Evolutionary conservation across 805 yeast genomes (phyloP).

Genomic region (Sugiyamaella lignohabitans): DNA sequence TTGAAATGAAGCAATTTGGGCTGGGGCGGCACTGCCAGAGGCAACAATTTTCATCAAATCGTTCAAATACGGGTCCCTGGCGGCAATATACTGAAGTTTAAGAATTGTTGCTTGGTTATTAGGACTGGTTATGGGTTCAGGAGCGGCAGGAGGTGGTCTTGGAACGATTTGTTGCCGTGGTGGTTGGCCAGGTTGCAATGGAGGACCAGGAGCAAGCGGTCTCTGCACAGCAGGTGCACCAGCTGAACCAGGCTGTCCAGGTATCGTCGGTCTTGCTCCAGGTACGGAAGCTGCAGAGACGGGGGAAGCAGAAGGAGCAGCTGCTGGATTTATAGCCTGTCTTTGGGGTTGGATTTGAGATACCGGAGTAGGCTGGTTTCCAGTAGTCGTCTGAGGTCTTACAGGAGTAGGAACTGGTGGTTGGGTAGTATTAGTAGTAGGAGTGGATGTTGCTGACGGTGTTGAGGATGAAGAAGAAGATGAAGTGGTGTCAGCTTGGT

Average conservation of each 20-base stretch:
- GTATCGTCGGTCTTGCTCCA: not conserved
- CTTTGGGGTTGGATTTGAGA: too few relatives aligned
- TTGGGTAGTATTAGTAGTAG: too few relatives aligned
- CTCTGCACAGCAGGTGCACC: not conserved
- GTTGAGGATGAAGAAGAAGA: too few relatives aligned
- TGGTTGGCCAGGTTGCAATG: not conserved
- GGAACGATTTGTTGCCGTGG: not conserved
- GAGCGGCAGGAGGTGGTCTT: constrained; percentile 10
- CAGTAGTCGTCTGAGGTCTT: too few relatives aligned
- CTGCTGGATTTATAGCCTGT: too few relatives aligned
- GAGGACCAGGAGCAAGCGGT: not conserved
- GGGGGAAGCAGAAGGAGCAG: not conserved
- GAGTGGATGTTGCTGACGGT: too few relatives aligned
- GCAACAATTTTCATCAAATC: constrained; percentile 81
- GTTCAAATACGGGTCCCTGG: constrained; percentile 59
- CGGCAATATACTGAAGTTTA: constrained; percentile 76
- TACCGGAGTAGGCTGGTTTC: too few relatives aligned
- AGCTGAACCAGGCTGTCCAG: not conserved
- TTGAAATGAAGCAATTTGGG: constrained; percentile 73
- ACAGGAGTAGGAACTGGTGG: too few relatives aligned
- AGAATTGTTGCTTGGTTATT: constrained; percentile 72
- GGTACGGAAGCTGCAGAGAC: not conserved
- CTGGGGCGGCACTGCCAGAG: constrained; percentile 64
- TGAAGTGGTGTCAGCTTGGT: too few relatives aligned
- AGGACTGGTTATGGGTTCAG: constrained; percentile 13